These are phyloP conservation scores for Suillus paluster DNA, from an alignment of 768 basidiomycete genomes.

Conservation along the genomic window DNA sequence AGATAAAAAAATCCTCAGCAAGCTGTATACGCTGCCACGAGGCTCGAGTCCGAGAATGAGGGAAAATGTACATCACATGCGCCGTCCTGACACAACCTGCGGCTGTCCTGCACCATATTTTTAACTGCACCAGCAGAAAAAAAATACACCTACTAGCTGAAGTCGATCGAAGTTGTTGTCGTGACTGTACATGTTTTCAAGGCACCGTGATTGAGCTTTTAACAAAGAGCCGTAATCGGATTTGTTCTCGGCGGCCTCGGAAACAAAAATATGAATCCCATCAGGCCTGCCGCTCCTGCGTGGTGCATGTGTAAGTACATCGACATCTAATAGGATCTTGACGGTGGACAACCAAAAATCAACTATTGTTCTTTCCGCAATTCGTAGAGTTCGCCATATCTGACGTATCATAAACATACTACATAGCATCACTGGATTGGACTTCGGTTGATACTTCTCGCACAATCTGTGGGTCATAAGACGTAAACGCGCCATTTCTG, in stretches of 20 bases:
- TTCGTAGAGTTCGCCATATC: not conserved
- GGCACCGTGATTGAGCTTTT: too few species aligned
- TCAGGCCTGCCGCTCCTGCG: too few species aligned
- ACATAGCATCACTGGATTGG: not conserved
- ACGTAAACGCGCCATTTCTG: not conserved
- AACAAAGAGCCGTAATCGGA: not conserved
- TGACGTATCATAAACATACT: not conserved
- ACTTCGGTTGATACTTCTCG: not conserved
- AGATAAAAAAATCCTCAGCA: not conserved
- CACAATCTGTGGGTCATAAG: not conserved
- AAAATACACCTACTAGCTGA: not conserved
- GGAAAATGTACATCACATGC: not conserved
- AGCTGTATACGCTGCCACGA: not conserved
- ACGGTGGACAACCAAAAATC: not conserved
- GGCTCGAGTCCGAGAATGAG: not conserved
- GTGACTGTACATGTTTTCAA: not conserved
- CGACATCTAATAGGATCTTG: not conserved
- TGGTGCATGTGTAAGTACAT: not conserved
- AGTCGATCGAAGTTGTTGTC: not conserved
- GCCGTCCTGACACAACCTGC: not conserved
- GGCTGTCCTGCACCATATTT: not conserved
- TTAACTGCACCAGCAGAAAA: not conserved
- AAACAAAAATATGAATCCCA: not conserved
- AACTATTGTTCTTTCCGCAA: not conserved
- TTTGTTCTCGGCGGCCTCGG: constrained; percentile 1